Base-by-base conservation (phyloP, 192 early-diverging fungal genomes). In the Gamsiella multidivaricata region DNA sequence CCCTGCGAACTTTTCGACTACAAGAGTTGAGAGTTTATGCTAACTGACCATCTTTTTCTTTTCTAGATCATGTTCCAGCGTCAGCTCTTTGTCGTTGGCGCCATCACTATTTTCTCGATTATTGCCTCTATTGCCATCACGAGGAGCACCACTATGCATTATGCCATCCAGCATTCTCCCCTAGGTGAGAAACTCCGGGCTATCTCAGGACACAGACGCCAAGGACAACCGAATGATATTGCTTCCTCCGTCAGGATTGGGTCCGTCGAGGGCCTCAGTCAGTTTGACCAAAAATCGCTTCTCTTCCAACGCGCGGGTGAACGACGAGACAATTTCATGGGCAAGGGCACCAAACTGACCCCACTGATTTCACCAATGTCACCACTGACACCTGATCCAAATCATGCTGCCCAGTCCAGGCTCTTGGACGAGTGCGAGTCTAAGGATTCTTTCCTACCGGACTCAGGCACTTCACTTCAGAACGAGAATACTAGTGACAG, bases 1-100 rank as follows among this genome's bases (percentile, higher is more conserved):
- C n/a, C n/a, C n/a, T n/a, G n/a, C n/a, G n/a, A n/a, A n/a, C n/a
- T n/a, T n/a, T n/a, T n/a, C n/a, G n/a, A n/a, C n/a, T n/a, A n/a
- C n/a, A n/a, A n/a, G n/a, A n/a, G n/a, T n/a, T n/a, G n/a, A n/a
- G n/a, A n/a, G n/a, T 42, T 14, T 17, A 14, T n/a, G 50, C 18
- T 39, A 23, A 50, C 28, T 14, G 46, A 33, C 20, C 0, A 50
- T 12, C 52, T 6, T 12, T 61, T 9, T 34, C 20, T 1, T 12
- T 32, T 28, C 14, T 51, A 85, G 81, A 36, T 83, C 33, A 33
- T 84, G 0, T 87, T 87, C 59, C 83, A 87, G 23, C 67, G 76
- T 26, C 75, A 84, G 26, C 46, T 87, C 0, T 72, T 84, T 14
- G 51, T 84, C 12, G 52, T 73, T 7, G 76, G 79, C 11, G 61